These are phyloP conservation scores for Pezicula radicicola DNA, from an alignment of 2,329 filamentous ascomycete species.

Conservation along the genomic window DNA sequence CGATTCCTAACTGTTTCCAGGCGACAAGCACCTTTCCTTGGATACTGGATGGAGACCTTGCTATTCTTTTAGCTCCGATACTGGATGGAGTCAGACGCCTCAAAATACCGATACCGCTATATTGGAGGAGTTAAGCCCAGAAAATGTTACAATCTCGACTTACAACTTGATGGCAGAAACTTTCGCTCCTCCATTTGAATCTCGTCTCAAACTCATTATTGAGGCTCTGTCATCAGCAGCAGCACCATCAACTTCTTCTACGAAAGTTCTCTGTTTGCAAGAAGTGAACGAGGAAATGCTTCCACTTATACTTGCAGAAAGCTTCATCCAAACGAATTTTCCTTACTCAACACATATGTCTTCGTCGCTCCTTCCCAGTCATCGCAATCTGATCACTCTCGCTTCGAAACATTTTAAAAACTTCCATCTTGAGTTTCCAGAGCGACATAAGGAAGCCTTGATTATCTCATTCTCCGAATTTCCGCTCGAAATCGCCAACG, in stretches of 20 bases:
- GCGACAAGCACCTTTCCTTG: neutral
- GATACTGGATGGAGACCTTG: slow-evolving; percentile 14
- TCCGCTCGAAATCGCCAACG: slow-evolving; percentile 49
- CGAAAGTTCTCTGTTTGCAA: slow-evolving; percentile 45
- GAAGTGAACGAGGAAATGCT: slow-evolving; percentile 66
- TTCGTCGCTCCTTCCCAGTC: slow-evolving; percentile 42
- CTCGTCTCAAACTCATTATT: slow-evolving; percentile 34
- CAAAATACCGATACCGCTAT: too few relatives aligned
- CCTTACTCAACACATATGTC: slow-evolving; percentile 11
- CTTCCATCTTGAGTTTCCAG: slow-evolving; percentile 49
- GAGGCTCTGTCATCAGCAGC: slow-evolving; percentile 29
- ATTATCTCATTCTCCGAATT: slow-evolving; percentile 40
- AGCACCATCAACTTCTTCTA: neutral
- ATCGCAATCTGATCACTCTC: slow-evolving; percentile 59
- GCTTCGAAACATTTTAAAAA: slow-evolving; percentile 54
- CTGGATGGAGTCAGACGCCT: neutral
- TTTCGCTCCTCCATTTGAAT: slow-evolving; percentile 30
- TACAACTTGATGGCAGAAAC: slow-evolving; percentile 42
- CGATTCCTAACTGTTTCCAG: neutral
- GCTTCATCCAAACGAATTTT: slow-evolving; percentile 42
- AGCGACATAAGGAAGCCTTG: slow-evolving; percentile 56
- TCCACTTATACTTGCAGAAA: slow-evolving; percentile 48
- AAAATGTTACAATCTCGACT: slow-evolving; percentile 14
- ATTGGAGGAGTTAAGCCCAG: too few relatives aligned
- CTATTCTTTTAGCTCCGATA: neutral